These are phyloP conservation scores for Omphalea diandra DNA, from an alignment of 441 rosid genomes.

Conservation along the genomic window DNA sequence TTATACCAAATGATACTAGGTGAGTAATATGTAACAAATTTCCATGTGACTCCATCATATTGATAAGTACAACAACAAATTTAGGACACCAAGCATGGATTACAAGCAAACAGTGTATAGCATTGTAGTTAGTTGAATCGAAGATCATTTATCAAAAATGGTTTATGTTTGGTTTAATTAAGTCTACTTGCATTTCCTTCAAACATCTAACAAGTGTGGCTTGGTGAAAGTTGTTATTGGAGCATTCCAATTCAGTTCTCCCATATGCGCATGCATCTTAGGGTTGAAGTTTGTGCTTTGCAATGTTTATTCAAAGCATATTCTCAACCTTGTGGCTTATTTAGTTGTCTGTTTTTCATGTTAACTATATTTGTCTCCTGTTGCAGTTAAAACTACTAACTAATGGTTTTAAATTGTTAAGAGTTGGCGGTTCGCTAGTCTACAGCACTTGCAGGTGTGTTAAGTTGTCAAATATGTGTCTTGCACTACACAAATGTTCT, in stretches of 20 bases:
- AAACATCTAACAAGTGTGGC: background rate
- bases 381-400: constrained; percentile 74
- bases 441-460: constrained; percentile 95
- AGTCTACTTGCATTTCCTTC: background rate
- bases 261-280: background rate
- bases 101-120: background rate
- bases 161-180: background rate
- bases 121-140: background rate
- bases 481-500: background rate
- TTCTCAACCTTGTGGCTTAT: background rate
- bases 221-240: too few species aligned
- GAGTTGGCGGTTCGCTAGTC: constrained; percentile 72
- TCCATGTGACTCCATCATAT: too few species aligned
- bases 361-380: background rate
- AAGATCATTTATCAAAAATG: background rate
- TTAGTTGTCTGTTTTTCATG: background rate
- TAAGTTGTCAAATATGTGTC: background rate
- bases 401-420: constrained; percentile 80
- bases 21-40: background rate
- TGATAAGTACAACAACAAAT: background rate
- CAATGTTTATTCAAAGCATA: background rate
- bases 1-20: background rate
- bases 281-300: background rate
- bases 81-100: background rate
- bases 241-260: background rate